Conservation (phyloP, 345 rosid genomes). For the Hibiscus trionum region DNA sequence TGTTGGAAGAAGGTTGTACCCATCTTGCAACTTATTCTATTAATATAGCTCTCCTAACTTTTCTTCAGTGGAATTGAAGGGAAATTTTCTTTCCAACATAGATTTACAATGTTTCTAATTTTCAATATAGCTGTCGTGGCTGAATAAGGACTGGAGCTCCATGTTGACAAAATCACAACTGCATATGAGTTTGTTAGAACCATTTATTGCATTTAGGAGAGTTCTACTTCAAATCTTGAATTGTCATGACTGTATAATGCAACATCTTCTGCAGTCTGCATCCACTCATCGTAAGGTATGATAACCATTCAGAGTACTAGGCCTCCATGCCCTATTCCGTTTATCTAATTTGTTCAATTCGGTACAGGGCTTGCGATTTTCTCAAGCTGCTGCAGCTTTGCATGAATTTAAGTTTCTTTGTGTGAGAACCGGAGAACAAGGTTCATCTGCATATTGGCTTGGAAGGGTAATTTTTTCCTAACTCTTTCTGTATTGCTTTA, state of each 20-base stretch:
- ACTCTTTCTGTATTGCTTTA: neutral
- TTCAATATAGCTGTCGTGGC: conserved; percentile 55
- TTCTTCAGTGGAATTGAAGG: neutral
- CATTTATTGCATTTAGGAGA: conserved; percentile 83
- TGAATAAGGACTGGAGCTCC: conserved; percentile 67
- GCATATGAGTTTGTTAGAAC: conserved; percentile 91
- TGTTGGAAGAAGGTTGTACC: neutral
- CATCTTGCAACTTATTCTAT: neutral
- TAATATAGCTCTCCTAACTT: neutral
- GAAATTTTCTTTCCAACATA: conserved; percentile 2
- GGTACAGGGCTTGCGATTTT: conserved; percentile 71
- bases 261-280: conserved; percentile 86
- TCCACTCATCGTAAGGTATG: conserved; percentile 90
- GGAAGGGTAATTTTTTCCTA: conserved; percentile 64
- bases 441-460: conserved; percentile 55
- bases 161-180: conserved; percentile 60
- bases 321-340: neutral
- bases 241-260: conserved; percentile 45
- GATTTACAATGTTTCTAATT: conserved; percentile 19
- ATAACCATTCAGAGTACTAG: neutral
- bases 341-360: conserved; percentile 16
- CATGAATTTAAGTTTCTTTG: conserved; percentile 75
- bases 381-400: conserved; percentile 81
- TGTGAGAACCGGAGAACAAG: conserved; percentile 35
- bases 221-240: conserved; percentile 74